Conservation (phyloP, 2,329 filamentous ascomycete species). For the Neoarthrinium moseri region DNA sequence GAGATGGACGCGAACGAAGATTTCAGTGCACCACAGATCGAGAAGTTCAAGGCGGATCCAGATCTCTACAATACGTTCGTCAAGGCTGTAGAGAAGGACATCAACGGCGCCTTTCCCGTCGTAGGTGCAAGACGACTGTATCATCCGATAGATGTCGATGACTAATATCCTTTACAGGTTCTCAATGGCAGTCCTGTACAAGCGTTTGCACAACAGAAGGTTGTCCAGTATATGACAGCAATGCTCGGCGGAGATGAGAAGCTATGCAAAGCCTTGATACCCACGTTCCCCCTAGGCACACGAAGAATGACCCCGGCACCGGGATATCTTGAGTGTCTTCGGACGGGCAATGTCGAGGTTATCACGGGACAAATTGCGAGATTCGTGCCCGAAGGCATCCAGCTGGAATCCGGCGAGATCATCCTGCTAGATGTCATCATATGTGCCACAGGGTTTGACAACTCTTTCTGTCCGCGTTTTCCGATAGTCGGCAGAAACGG, state of each 20-base stretch:
- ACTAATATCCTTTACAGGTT: constrained; percentile 23
- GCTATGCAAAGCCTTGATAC: constrained; percentile 51
- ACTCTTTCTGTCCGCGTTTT: constrained; percentile 50
- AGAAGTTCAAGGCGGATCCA: constrained; percentile 44
- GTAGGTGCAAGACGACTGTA: constrained; percentile 25
- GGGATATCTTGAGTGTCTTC: constrained; percentile 46
- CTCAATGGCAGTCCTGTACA: constrained; percentile 40
- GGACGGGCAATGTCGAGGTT: constrained; percentile 46
- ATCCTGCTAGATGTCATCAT: constrained; percentile 54
- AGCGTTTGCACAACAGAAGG: constrained; percentile 37
- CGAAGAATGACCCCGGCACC: constrained; percentile 50
- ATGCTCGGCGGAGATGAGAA: constrained; percentile 45
- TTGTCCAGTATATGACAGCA: constrained; percentile 45
- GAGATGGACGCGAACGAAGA: constrained; percentile 42
- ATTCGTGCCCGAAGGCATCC: constrained; percentile 47
- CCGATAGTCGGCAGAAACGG: constrained; percentile 48
- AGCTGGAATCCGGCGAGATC: constrained; percentile 45
- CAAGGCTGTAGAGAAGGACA: constrained; percentile 44
- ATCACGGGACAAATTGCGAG: constrained; percentile 42
- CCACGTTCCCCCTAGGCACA: constrained; percentile 46
- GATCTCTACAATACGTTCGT: constrained; percentile 45
- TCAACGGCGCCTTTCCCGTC: constrained; percentile 40
- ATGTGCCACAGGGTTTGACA: constrained; percentile 58
- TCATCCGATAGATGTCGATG: constrained; percentile 1
- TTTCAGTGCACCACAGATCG: constrained; percentile 42